Evolutionary conservation across 2,329 filamentous ascomycete species (phyloP), one percentile per base, ranked within the genome.

Genomic region (Paraconiothyrium sp.): DNA sequence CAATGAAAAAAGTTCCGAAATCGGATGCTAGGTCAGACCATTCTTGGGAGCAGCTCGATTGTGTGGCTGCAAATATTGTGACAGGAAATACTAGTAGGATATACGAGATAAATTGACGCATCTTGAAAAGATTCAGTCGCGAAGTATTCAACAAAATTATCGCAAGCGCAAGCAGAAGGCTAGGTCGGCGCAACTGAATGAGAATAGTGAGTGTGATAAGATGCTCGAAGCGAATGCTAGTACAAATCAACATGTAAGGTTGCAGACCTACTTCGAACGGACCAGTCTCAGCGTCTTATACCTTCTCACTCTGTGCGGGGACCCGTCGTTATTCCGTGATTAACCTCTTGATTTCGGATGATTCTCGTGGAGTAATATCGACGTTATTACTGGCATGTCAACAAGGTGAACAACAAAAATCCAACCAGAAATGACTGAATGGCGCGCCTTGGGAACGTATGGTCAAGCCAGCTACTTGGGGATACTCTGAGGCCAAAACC

Each of bases 1-100:
- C 20, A n/a, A 56, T 16, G 34, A 61, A 58, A 8, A 24, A 39
- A 24, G 9, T 34, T 16, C 10, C 24, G 7, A 65, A 57, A 16
- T 65, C 60, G 0, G 27, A 27, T 4, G 52, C 39, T 2, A 65
- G 46, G 27, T 32, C 34, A 14, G 7, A 48, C 60, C 60, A 65
- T 4, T 60, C 54, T 22, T 35, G 14, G 24, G 60, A 60, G 22
- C 59, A 64, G 46, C 14, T 58, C 34, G 39, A 34, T 20, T 51
- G n/a, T 27, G 48, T 9, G n/a, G 49, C 39, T 57, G 51, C 32
- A 24, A 16, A 48, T 9, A 13, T 24, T 47, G 30, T 32, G 24
- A 30, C n/a, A 14, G 34, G 13, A 10, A 44, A n/a, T 4, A 6
- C 27, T 24, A 32, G 14, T 48, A 46, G 4, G 10, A 16, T 37